Percentiles rank a stretch among this genome's conserved stretches.
Conservation (phyloP, 2,329 filamentous ascomycete genomes). For the Pseudogymnoascus sp. region DNA sequence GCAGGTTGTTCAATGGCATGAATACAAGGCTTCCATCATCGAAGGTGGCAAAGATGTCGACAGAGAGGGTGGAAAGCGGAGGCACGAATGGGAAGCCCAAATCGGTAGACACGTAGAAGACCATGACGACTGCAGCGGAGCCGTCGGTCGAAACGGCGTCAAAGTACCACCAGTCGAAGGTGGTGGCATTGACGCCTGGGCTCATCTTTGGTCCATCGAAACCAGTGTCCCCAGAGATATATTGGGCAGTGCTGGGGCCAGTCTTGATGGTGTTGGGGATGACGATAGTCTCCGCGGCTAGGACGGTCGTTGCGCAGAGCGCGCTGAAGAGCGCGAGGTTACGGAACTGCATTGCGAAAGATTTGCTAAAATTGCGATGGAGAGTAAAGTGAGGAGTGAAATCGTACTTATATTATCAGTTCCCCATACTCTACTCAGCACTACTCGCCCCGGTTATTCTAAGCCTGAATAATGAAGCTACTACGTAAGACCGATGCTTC, state of each 20-base stretch:
- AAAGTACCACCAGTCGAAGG: conserved; percentile 36
- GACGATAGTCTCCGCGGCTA: not conserved
- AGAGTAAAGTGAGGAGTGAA: not conserved
- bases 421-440: not conserved
- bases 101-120: conserved; percentile 26
- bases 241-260: not conserved
- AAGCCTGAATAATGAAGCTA: not conserved
- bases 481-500: not conserved
- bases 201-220: conserved; percentile 20
- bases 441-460: not conserved
- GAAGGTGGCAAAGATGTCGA: conserved; percentile 12
- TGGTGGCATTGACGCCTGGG: conserved; percentile 13
- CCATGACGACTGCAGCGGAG: conserved; percentile 25
- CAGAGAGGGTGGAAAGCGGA: not conserved
- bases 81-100: conserved; percentile 31
- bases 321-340: not conserved
- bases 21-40: conserved; percentile 12
- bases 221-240: not conserved
- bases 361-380: not conserved
- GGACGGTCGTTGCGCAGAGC: not conserved
- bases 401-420: not conserved
- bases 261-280: not conserved
- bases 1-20: conserved; percentile 1
- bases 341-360: not conserved
- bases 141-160: conserved; percentile 28